Evolutionary conservation across 495 filamentous ascomycete genomes (phyloP).

Genomic region (Hypoxylon rickii): DNA sequence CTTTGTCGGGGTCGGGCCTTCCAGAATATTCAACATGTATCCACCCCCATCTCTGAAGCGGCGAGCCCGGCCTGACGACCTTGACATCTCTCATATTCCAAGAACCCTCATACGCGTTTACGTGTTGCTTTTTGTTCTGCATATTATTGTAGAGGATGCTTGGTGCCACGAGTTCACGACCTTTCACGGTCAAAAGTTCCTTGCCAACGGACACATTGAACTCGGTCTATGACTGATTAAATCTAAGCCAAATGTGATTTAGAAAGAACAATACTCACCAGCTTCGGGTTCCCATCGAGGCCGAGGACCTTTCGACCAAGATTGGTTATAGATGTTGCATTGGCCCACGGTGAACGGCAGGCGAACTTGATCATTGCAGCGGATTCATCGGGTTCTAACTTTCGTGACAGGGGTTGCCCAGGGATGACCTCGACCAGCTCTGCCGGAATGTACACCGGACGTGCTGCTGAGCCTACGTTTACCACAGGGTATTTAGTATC

Average conservation of each 20-base stretch:
- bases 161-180: conserved; percentile 63
- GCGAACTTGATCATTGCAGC: conserved; percentile 70
- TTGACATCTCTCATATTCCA: conserved; percentile 47
- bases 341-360: conserved; percentile 64
- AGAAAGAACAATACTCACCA: conserved; percentile 28
- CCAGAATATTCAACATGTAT: conserved; percentile 24
- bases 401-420: conserved; percentile 65
- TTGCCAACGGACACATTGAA: conserved; percentile 62
- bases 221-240: conserved; percentile 19
- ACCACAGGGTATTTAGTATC: conserved; percentile 63
- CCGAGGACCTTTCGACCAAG: conserved; percentile 52
- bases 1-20: background rate
- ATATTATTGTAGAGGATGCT: conserved; percentile 54
- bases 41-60: conserved; percentile 44
- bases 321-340: conserved; percentile 66
- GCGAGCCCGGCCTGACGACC: conserved; percentile 36
- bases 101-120: conserved; percentile 33
- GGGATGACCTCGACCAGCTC: conserved; percentile 67
- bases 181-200: conserved; percentile 66
- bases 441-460: conserved; percentile 67
- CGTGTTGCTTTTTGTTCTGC: background rate
- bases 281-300: conserved; percentile 42
- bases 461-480: conserved; percentile 65
- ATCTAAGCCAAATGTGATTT: background rate
- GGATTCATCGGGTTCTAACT: conserved; percentile 62